Conservation (phyloP, 805 yeast species). For the Saturnispora bothae region DNA sequence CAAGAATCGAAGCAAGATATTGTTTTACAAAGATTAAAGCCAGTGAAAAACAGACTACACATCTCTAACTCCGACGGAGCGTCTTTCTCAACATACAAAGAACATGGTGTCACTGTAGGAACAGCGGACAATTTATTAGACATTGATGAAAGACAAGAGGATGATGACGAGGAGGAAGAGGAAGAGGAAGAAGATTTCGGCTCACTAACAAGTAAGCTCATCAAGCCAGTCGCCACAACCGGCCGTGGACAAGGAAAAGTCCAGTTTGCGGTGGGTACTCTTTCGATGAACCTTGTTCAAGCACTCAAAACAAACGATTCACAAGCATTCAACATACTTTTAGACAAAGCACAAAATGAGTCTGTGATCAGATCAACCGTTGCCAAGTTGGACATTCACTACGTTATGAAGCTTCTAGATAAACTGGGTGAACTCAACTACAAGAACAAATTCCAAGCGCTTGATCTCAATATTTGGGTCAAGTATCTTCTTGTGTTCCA, state of each 20-base stretch:
- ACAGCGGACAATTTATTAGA: constrained; percentile 44
- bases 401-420: constrained; percentile 41
- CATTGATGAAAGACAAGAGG: constrained; percentile 43
- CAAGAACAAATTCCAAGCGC: constrained; percentile 28
- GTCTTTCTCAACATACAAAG: constrained; percentile 9
- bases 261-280: constrained; percentile 59
- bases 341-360: constrained; percentile 41
- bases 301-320: constrained; percentile 83
- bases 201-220: constrained; percentile 45
- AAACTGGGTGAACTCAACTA: constrained; percentile 42
- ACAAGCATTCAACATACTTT: constrained; percentile 73
- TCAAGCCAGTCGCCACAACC: constrained; percentile 18
- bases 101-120: constrained; percentile 29
- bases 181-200: constrained; percentile 28
- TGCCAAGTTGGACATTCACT: constrained; percentile 35
- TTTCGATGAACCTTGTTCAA: constrained; percentile 77
- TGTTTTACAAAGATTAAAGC: constrained; percentile 17
- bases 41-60: constrained; percentile 27
- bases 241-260: constrained; percentile 26
- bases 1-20: constrained; percentile 19
- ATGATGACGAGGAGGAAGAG: constrained; percentile 35
- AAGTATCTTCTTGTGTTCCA: constrained; percentile 47
- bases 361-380: constrained; percentile 40
- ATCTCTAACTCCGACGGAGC: constrained; percentile 29
- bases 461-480: constrained; percentile 33